Evolutionary conservation across 306 rosid genomes (phyloP).

Genomic region (Malus sieversii): DNA sequence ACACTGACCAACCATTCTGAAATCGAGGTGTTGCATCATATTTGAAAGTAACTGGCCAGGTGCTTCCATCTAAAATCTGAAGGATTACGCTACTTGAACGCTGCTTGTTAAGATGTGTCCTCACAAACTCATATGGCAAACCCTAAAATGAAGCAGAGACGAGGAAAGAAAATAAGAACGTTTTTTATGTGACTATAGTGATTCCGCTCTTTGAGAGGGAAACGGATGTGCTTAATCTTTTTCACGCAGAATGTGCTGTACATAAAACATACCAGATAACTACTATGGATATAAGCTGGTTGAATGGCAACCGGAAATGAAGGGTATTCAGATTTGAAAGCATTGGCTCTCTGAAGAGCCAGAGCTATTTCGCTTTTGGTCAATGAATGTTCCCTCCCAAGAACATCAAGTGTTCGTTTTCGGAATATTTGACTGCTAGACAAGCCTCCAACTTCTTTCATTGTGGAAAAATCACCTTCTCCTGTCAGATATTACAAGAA

Average conservation of each 20-base stretch:
- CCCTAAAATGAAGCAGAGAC: neutral
- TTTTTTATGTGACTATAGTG: no score
- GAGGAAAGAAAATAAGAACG: neutral
- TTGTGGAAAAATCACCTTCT: neutral
- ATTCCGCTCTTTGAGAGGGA: neutral
- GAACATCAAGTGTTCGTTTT: neutral
- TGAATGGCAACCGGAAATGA: conserved; percentile 7
- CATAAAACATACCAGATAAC: neutral
- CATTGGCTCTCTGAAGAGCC: conserved; percentile 1
- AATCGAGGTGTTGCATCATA: neutral
- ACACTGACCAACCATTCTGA: neutral
- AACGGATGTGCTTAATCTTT: neutral
- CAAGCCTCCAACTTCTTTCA: neutral
- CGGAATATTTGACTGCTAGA: neutral
- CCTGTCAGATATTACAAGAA: neutral
- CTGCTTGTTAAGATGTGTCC: neutral
- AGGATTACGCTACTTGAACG: neutral
- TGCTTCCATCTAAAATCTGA: neutral
- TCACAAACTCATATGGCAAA: neutral
- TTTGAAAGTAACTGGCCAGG: neutral
- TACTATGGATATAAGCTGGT: neutral
- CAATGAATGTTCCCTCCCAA: neutral
- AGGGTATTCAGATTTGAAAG: conserved; percentile 3
- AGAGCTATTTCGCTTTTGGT: neutral
- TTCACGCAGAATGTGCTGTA: neutral